Base-by-base conservation (phyloP, 306 rosid species). In the Pachyrhizus erosus region DNA sequence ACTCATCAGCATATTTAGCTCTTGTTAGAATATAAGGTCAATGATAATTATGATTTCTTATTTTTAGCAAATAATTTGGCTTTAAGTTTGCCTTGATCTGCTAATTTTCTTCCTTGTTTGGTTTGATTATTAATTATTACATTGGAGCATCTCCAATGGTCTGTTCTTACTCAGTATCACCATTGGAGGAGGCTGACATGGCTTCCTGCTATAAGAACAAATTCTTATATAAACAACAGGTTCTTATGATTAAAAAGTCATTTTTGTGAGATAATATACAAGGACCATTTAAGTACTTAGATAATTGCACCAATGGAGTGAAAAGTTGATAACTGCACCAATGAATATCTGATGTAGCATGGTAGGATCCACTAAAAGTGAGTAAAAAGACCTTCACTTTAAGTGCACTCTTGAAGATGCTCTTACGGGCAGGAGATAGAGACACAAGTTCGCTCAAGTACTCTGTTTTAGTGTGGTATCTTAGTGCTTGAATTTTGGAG, bases 71-170 rank as follows among this genome's bases (percentile, higher is more conserved):
- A 70, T 69, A 52, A 69, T n/a, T 79, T 37, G 69, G 15, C 34
- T 70, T 70, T 57, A n/a, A 57, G n/a, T 80, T 57, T 57, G 71
- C 24, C 37, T 57, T 18, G 61, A 42, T 55, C 11, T 70, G 61
- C 20, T 80, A 20, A 42, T n/a, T 39, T 57, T 1, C 11, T 48
- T 70, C 62, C 61, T 11, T 40, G n/a, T 11, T 54, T 68, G 57
- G 70, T 39, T 79, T 54, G 76, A 54, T 67, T 49, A 17, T 27
- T 39, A 4, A 17, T 27, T 39, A 4, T 68, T 9, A 6, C 45
- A 72, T 27, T 48, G 9, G 18, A 20, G 11, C 24, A 51, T 51
- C 24, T 51, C 3, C 11, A 51, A 5, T 51, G 24, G 3, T 51
- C 21, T n/a, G 24, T 51, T 51, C 10, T 6, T 51, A 51, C 24